phyloP scores from a whole-genome alignment of 768 basidiomycete genomes.

The Pisolithus microcarpus region DNA sequence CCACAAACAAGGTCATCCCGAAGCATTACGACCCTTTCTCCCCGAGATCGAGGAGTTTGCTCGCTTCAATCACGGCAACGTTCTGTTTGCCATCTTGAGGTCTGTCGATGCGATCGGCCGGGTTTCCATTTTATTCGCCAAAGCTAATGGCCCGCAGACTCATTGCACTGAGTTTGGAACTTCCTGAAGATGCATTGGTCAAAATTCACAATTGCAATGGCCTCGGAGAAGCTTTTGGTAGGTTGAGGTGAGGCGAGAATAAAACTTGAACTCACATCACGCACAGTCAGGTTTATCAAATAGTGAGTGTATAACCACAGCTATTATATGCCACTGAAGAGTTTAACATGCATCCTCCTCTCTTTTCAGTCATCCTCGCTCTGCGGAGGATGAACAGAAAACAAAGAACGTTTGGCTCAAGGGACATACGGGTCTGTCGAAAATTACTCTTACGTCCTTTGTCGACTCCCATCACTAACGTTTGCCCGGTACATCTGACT shows the following conservation, averaged over 20 bases:
- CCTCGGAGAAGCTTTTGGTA: conserved; percentile 38
- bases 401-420: conserved; percentile 54
- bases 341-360: background rate
- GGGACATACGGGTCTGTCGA: conserved; percentile 44
- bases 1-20: conserved; percentile 42
- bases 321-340: background rate
- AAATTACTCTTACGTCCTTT: too few species aligned
- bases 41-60: conserved; percentile 47
- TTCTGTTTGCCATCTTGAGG: conserved; percentile 45
- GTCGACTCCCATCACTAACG: background rate
- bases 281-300: conserved; percentile 56
- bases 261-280: background rate
- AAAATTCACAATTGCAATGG: conserved; percentile 40
- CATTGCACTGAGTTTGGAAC: conserved; percentile 44
- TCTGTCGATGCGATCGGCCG: conserved; percentile 7
- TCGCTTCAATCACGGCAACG: conserved; percentile 43
- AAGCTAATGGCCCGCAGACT: conserved; percentile 26
- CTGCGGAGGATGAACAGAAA: conserved; percentile 41
- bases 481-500: background rate
- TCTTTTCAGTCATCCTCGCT: conserved; percentile 39
- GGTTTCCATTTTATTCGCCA: background rate
- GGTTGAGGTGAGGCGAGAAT: background rate
- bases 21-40: conserved; percentile 41
- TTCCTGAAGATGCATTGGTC: conserved; percentile 46
- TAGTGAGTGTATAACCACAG: conserved; percentile 37